These are phyloP conservation scores for Salvia rosmarinus DNA, from an alignment of 257 asterid genomes.

Conservation along the genomic window DNA sequence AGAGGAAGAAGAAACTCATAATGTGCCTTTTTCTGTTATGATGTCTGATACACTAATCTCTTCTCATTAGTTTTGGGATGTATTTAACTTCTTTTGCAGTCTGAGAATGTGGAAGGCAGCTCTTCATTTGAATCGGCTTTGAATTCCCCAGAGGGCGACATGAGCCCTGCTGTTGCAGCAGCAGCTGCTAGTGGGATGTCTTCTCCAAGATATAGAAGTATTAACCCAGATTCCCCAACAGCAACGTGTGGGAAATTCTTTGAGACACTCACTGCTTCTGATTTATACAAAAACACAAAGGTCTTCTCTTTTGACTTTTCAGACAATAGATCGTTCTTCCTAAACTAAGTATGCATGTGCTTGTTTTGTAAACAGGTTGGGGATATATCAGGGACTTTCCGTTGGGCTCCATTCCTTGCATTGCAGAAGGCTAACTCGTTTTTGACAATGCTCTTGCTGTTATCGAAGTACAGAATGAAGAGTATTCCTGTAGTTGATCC, in stretches of 20 bases:
- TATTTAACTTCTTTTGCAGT: slow-evolving; percentile 47
- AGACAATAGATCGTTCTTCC: neutral
- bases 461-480: slow-evolving; percentile 95
- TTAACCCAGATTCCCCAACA: slow-evolving; percentile 87
- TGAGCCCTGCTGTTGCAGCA: slow-evolving; percentile 80
- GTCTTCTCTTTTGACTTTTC: slow-evolving; percentile 37
- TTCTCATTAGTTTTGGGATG: neutral
- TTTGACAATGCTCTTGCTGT: slow-evolving; percentile 89
- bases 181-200: slow-evolving; percentile 81
- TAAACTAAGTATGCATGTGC: slow-evolving; percentile 18
- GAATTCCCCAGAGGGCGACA: slow-evolving; percentile 40
- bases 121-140: slow-evolving; percentile 43
- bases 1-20: neutral
- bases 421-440: slow-evolving; percentile 91
- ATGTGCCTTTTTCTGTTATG: neutral
- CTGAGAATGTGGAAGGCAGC: slow-evolving; percentile 78
- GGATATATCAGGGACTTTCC: slow-evolving; percentile 91
- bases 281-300: slow-evolving; percentile 89
- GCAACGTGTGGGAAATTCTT: slow-evolving; percentile 83
- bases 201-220: slow-evolving; percentile 86
- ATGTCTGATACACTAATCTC: neutral
- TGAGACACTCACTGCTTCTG: slow-evolving; percentile 81
- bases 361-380: slow-evolving; percentile 61
- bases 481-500: slow-evolving; percentile 90
- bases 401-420: slow-evolving; percentile 99